phyloP scores from a whole-genome alignment of 805 yeast species.

The Ogataea salicorniae region DNA sequence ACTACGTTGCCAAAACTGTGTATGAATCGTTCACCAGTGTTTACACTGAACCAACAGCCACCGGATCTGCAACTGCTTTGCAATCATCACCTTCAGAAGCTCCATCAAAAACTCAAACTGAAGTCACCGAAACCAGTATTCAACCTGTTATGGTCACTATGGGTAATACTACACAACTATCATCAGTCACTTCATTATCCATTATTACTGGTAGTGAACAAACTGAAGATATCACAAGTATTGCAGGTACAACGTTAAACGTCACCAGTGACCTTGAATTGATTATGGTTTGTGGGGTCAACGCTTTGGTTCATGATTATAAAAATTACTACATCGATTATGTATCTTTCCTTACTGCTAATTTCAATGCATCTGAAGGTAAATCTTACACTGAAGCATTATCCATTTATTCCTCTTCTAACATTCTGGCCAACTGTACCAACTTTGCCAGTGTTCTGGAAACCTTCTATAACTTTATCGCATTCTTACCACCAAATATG shows the following conservation, averaged over 20 bases:
- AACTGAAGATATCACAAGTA: neutral
- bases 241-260: neutral
- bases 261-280: conserved; percentile 1
- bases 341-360: neutral
- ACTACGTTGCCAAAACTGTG: conserved; percentile 2
- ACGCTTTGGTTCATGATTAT: conserved; percentile 4
- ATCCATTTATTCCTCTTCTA: neutral
- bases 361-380: neutral
- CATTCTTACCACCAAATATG: neutral
- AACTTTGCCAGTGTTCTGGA: neutral
- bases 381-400: neutral
- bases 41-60: neutral
- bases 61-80: neutral
- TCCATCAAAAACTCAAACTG: neutral
- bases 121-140: neutral
- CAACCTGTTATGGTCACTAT: neutral
- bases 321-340: neutral
- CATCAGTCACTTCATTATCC: neutral
- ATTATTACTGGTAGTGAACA: neutral
- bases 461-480: conserved; percentile 3
- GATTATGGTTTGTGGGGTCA: conserved; percentile 5
- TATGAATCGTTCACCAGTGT: conserved; percentile 3
- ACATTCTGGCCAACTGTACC: neutral
- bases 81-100: neutral
- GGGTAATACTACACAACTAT: neutral